phyloP scores from a whole-genome alignment of 139 green algal species.

The Tetradesmus lagerheimii region DNA sequence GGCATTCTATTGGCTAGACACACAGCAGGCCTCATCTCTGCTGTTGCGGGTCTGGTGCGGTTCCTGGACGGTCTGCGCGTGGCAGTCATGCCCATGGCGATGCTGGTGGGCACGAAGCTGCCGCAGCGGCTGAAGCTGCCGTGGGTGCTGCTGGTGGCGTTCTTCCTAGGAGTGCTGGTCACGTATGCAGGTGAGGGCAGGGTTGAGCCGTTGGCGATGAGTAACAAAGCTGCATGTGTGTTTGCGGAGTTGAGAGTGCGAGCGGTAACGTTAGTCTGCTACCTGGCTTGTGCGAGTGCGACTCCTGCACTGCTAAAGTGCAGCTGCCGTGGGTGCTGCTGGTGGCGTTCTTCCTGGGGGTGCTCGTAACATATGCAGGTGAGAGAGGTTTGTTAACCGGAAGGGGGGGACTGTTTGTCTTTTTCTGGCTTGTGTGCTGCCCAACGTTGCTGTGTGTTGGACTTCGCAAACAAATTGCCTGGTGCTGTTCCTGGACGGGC shows the following conservation, averaged over 20 bases:
- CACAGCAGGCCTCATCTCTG: constrained; percentile 42
- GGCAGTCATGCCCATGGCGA: constrained; percentile 46
- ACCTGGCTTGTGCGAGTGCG: no score
- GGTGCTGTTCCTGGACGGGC: constrained; percentile 42
- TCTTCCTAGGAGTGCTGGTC: constrained; percentile 45
- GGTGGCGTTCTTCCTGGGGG: constrained; percentile 44
- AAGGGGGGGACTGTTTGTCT: no score
- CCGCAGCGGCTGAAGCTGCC: constrained; percentile 43
- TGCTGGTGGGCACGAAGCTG: constrained; percentile 47
- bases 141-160: background rate
- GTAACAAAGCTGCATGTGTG: no score
- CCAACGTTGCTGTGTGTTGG: no score
- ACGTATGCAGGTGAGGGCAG: constrained; percentile 50
- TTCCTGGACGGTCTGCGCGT: constrained; percentile 53
- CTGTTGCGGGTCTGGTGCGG: constrained; percentile 35
- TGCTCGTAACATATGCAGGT: constrained; percentile 61
- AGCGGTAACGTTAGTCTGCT: no score
- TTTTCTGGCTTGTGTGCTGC: no score
- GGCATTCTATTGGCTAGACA: background rate
- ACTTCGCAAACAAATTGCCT: no score
- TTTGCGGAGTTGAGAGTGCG: no score
- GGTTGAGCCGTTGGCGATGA: no score
- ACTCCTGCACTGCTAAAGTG: no score
- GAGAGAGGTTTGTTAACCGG: background rate
- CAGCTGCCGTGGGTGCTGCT: constrained; percentile 38